Conservation (phyloP, 73 alveolate species). For the Tetrahymena elliotti region DNA sequence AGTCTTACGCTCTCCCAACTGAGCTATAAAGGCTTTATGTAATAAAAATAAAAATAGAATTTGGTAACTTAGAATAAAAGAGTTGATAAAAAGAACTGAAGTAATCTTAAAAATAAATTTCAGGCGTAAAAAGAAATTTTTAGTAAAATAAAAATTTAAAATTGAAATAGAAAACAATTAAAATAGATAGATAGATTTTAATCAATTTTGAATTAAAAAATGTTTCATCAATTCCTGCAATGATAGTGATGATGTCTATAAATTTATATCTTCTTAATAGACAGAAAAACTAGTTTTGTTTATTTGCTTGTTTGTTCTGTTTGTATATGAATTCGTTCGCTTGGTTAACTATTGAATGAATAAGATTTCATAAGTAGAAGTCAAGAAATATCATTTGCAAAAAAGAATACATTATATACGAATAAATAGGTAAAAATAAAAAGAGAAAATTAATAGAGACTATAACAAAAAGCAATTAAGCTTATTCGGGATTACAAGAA, state of each 20-base stretch:
- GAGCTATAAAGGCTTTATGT: not conserved
- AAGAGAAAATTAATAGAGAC: not conserved
- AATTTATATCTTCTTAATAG: no score
- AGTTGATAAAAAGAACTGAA: not conserved
- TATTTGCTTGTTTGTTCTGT: no score
- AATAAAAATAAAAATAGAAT: not conserved
- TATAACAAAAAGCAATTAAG: no score
- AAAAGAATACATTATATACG: not conserved
- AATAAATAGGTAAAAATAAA: not conserved
- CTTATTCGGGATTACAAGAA: no score
- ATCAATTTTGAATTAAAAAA: no score
- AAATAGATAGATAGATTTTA: not conserved
- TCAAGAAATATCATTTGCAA: not conserved
- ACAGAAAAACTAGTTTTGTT: no score
- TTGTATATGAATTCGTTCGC: no score
- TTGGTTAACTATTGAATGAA: no score
- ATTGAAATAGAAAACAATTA: not conserved
- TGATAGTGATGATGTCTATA: no score
- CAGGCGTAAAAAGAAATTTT: not conserved
- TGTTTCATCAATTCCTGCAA: no score
- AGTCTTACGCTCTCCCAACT: conserved; percentile 1
- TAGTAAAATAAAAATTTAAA: no score
- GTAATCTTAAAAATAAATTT: not conserved
- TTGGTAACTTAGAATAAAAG: not conserved
- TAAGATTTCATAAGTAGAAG: not conserved